Conservation (phyloP, 2,329 filamentous ascomycete species). For the Furcasterigmium furcatum region DNA sequence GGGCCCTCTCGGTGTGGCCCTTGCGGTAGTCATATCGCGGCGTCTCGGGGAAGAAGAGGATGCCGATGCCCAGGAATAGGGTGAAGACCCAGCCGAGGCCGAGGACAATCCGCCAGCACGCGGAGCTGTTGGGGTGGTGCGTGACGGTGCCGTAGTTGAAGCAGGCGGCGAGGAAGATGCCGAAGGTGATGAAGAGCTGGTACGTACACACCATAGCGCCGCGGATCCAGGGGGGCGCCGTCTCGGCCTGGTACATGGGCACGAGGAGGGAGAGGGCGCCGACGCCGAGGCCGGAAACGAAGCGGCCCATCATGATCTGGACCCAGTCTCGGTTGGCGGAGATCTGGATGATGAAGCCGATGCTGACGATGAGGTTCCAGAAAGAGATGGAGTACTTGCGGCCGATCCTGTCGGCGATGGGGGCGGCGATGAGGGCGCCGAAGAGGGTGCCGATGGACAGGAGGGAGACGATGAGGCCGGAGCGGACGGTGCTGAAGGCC, state of each 20-base stretch:
- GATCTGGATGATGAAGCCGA: constrained; percentile 68
- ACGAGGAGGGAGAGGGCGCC: constrained; percentile 62
- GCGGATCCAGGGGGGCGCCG: constrained; percentile 62
- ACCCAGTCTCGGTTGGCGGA: constrained; percentile 54
- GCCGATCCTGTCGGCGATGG: constrained; percentile 62
- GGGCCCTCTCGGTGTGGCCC: constrained; percentile 43
- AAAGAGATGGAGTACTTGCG: constrained; percentile 60
- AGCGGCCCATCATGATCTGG: constrained; percentile 63
- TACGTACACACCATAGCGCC: constrained; percentile 64
- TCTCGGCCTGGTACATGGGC: constrained; percentile 75
- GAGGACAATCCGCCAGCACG: constrained; percentile 59
- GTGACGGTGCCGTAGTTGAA: constrained; percentile 60
- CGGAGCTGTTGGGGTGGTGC: constrained; percentile 40
- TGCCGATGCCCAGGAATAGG: constrained; percentile 42
- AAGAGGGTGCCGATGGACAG: constrained; percentile 58
- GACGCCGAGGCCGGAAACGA: constrained; percentile 64
- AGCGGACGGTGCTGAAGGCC: constrained; percentile 49
- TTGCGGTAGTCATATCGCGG: constrained; percentile 47
- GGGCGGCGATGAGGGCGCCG: constrained; percentile 57
- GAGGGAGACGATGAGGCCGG: constrained; percentile 56
- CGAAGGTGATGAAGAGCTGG: constrained; percentile 70
- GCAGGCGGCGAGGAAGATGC: constrained; percentile 58
- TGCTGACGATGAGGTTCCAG: constrained; percentile 56
- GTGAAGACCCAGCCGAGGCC: constrained; percentile 50
- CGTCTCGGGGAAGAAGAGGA: constrained; percentile 49